Percentiles rank a stretch among this genome's conserved stretches.
phyloP scores from a whole-genome alignment of 2,329 filamentous ascomycete species.

The Elsinoe ampelina region DNA sequence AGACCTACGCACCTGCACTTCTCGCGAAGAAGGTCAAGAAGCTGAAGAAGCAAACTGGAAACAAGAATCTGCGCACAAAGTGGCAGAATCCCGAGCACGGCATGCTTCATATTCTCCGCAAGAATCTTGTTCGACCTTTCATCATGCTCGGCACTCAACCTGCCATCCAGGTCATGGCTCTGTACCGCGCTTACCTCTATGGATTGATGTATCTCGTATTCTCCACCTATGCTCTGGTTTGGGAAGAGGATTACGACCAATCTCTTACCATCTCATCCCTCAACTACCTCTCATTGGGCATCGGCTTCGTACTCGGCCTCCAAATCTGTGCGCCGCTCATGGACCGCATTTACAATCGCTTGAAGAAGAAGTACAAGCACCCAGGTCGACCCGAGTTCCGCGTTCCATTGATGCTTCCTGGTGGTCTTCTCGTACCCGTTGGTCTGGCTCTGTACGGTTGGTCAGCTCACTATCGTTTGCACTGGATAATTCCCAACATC shows the following conservation, averaged over 20 bases:
- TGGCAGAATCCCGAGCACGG: constrained; percentile 20
- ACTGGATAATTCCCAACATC: constrained; percentile 54
- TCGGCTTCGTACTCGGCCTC: constrained; percentile 46
- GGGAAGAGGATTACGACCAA: constrained; percentile 21
- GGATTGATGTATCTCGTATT: constrained; percentile 23
- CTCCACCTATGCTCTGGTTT: constrained; percentile 21
- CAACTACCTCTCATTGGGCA: constrained; percentile 34
- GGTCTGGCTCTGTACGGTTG: constrained; percentile 52
- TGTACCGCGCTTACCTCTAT: constrained; percentile 21
- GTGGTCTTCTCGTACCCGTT: constrained; percentile 44
- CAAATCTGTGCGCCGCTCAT: constrained; percentile 31
- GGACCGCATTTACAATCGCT: constrained; percentile 29
- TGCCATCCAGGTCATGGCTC: constrained; percentile 19
- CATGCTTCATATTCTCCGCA: constrained; percentile 20
- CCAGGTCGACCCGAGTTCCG: constrained; percentile 35
- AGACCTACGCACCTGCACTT: constrained; percentile 57
- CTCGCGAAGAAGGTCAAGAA: constrained; percentile 46
- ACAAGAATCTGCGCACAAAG: constrained; percentile 20
- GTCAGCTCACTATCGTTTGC: constrained; percentile 42
- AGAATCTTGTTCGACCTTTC: constrained; percentile 20
- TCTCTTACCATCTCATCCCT: constrained; percentile 19
- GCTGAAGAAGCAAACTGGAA: constrained; percentile 34
- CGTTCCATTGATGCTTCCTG: constrained; percentile 47
- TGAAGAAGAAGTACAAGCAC: constrained; percentile 27
- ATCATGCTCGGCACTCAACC: constrained; percentile 23